Base-by-base conservation (phyloP, 805 yeast genomes). In the Ascoidea tarda region DNA sequence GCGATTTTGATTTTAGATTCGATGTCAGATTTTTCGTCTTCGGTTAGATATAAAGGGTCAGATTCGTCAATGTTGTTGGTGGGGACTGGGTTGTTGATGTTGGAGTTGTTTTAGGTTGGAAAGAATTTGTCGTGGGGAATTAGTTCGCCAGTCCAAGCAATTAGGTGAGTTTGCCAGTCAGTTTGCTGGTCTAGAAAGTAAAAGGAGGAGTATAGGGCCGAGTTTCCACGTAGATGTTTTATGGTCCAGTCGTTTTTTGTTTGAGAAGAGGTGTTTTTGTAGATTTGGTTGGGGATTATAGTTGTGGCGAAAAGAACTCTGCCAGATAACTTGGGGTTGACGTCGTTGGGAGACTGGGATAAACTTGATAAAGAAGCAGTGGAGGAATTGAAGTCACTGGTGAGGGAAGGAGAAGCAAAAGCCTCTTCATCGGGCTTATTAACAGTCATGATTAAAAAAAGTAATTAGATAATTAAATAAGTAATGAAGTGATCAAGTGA, bases 141-240 rank as follows among this genome's bases (percentile, higher is more conserved):
- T 55, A 93, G 72, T 66, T 89, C 98, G 49, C 99, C 99, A 0
- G 97, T 86, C 99, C 99, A 93, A 1, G 88, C 97, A 51, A 93
- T 81, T 50, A 87, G 69, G 58, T 88, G 87, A 49, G 90, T 82
- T 56, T 89, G 95, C 93, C 96, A 91, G 28, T 81, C 77, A 0
- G 90, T 77, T 49, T 80, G 78, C 53, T 77, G 77, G 50, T 71
- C 73, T 51, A 89, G 68, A 61, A 77, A 82, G 55, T 76, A 74
- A 55, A 86, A 77, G 16, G 95, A 80, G 4, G 96, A 81, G 61
- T 84, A 82, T 45, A 91, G 69, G 0, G 97, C 95, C 6, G 93
- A 81, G 60, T 87, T 86, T 1, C 98, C 98, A 6, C 93, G 74
- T 10, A 81, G 69, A 46, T 82, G 79, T 52, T 74, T 76, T 47